Percentiles rank a stretch among this genome's conserved stretches.
Evolutionary conservation across 768 basidiomycete genomes (phyloP).

Genomic region (Lactifluus volemus): DNA sequence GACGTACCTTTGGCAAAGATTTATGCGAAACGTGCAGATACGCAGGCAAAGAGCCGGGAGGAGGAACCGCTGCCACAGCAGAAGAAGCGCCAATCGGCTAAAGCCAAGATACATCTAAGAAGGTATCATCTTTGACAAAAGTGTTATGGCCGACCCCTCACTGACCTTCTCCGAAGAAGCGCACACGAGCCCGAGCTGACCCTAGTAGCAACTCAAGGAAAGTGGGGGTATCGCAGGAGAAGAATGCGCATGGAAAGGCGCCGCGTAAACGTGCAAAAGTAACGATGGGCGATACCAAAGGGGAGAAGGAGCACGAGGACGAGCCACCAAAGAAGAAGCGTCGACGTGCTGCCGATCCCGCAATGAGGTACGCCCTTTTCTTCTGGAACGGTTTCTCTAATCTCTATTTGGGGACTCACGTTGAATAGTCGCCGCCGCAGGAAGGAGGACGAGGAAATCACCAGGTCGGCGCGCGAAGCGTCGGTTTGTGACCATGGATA

Average conservation of each 20-base stretch:
- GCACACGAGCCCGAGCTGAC: neutral
- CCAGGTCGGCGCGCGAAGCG: neutral
- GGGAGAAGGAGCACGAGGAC: neutral
- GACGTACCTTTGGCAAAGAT: conserved; percentile 4
- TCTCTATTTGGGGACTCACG: neutral
- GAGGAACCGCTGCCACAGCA: neutral
- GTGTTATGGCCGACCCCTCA: neutral
- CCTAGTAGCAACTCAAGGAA: neutral
- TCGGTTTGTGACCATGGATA: neutral
- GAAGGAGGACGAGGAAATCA: conserved; percentile 1
- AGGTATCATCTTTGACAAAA: neutral
- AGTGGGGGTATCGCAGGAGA: neutral
- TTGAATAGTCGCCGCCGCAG: neutral
- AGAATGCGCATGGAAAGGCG: neutral
- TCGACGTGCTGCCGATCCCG: neutral
- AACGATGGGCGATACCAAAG: neutral
- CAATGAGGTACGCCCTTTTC: neutral
- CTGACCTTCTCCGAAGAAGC: neutral
- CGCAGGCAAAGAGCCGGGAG: neutral
- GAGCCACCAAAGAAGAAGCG: neutral
- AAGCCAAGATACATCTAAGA: neutral
- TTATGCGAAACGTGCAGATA: neutral
- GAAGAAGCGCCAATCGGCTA: neutral
- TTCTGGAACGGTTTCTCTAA: neutral
- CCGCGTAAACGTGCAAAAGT: neutral